Evolutionary conservation across 2,329 filamentous ascomycete species (phyloP), one percentile per base, ranked within the genome.

Genomic region (Aspergillus fructus): DNA sequence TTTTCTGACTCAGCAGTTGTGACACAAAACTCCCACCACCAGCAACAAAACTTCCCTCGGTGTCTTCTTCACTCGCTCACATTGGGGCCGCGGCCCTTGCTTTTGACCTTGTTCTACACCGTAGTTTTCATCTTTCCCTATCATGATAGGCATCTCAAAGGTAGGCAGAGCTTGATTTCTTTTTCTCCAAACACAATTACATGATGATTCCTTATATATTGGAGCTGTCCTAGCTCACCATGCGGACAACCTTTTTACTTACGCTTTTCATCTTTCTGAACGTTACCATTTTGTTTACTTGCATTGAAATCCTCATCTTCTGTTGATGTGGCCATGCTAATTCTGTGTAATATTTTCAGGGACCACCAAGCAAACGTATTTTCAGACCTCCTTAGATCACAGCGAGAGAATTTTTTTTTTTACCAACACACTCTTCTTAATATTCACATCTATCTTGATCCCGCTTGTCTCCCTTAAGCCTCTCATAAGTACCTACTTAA

Each of bases 211-310:
- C 68, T 71, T 70, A 72, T 79, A 41, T 89, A 90, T 90, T 90
- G 88, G 88, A 90, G 88, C 88, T 90, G 87, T 90, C 88, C 86
- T 83, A 83, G 79, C 73, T 71, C 59, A 73, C 67, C 76, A 70
- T 88, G 85, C 80, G 83, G 87, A 89, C 79, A 76, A 72, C 81
- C 78, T 76, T 80, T 77, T 59, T 77, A 75, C 74, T 83, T 86
- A 87, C 84, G 84, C 68, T 68, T 69, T 69, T 68, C 60, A 63
- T 66, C 55, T 66, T 59, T 65, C 67, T 68, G 68, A 72, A 64
- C 55, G 17, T 55, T 57, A 37, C 49, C 49, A 49, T 55, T 41
- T 40, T 49, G 43, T 59, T 27, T 61, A 43, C 47, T 40, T 19
- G 15, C 59, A 49, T 37, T 17, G 39, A 37, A 48, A 42, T 21